Evolutionary conservation across 2,329 filamentous ascomycete species (phyloP).

Genomic region (Cladophialophora psammophila): DNA sequence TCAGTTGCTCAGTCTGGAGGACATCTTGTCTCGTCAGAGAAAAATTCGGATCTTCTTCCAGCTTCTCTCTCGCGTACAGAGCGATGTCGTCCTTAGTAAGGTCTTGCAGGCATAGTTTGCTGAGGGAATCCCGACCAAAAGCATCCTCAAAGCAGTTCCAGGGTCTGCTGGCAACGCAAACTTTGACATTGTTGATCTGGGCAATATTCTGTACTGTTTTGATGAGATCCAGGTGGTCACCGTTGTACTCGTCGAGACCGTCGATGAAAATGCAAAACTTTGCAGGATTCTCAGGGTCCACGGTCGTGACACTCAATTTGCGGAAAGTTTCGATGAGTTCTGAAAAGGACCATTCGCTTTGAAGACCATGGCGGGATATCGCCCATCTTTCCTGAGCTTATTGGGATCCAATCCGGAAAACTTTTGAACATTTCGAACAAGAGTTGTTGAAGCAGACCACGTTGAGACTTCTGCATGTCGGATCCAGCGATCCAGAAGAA

Average conservation of each 20-base stretch:
- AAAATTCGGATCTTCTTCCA: not conserved
- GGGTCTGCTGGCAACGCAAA: constrained; percentile 10
- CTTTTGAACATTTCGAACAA: constrained; percentile 2
- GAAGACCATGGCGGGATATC: not conserved
- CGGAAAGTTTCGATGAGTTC: constrained; percentile 5
- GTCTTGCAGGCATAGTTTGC: not conserved
- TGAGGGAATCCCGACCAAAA: not conserved
- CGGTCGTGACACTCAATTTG: not conserved
- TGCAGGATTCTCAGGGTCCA: not conserved
- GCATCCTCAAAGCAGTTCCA: constrained; percentile 14
- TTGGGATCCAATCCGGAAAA: constrained; percentile 4
- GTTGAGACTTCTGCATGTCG: constrained; percentile 15
- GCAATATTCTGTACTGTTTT: not conserved
- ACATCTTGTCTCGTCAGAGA: not conserved
- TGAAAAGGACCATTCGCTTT: not conserved
- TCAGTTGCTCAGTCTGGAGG: not conserved
- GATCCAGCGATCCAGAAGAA: constrained; percentile 10
- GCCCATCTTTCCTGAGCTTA: not conserved
- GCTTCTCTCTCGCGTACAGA: not conserved
- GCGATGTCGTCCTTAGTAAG: constrained; percentile 1
- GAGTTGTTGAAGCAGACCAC: constrained; percentile 6
- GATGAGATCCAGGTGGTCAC: constrained; percentile 7
- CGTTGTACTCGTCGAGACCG: constrained; percentile 10
- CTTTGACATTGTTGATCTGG: constrained; percentile 6
- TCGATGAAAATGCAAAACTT: constrained; percentile 10